A percentile compares a stretch with the other conserved stretches of the same genome.
Conservation (phyloP, 495 filamentous ascomycete species). For the Aspergillus biplanus region DNA sequence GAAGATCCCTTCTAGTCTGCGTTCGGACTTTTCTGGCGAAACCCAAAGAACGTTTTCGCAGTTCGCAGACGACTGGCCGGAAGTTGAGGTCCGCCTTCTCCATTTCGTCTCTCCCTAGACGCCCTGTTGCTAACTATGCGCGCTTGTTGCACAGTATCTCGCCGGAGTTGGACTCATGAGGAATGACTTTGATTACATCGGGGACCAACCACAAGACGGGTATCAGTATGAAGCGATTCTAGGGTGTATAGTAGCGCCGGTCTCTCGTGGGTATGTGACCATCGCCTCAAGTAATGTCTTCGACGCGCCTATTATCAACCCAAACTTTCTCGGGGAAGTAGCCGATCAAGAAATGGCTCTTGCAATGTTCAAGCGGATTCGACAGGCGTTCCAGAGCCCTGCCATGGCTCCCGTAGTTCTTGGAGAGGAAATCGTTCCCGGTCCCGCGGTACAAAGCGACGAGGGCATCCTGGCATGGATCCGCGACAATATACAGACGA, state of each 20-base stretch:
- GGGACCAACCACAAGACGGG: constrained; percentile 42
- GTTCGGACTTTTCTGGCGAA: constrained; percentile 26
- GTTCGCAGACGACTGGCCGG: constrained; percentile 61
- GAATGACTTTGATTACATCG: constrained; percentile 44
- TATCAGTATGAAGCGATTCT: constrained; percentile 52
- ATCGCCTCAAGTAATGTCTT: constrained; percentile 46
- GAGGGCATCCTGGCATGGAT: constrained; percentile 53
- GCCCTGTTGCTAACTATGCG: background rate
- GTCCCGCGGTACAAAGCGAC: constrained; percentile 49
- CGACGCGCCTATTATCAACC: constrained; percentile 56
- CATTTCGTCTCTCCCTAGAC: background rate
- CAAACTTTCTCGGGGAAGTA: constrained; percentile 52
- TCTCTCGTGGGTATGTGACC: constrained; percentile 59
- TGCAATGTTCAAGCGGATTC: constrained; percentile 55
- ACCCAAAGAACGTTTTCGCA: constrained; percentile 30
- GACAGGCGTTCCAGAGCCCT: constrained; percentile 45
- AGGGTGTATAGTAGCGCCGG: constrained; percentile 48
- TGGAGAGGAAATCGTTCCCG: constrained; percentile 54
- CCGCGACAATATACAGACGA: constrained; percentile 37
- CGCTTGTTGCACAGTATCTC: constrained; percentile 32
- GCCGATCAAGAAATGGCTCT: constrained; percentile 58
- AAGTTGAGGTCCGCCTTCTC: constrained; percentile 46
- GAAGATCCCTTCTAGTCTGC: constrained; percentile 46
- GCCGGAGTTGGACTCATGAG: constrained; percentile 39
- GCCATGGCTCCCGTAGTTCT: constrained; percentile 45